Conservation (phyloP, 163 green algal species). For the Chlorella variabilis region DNA sequence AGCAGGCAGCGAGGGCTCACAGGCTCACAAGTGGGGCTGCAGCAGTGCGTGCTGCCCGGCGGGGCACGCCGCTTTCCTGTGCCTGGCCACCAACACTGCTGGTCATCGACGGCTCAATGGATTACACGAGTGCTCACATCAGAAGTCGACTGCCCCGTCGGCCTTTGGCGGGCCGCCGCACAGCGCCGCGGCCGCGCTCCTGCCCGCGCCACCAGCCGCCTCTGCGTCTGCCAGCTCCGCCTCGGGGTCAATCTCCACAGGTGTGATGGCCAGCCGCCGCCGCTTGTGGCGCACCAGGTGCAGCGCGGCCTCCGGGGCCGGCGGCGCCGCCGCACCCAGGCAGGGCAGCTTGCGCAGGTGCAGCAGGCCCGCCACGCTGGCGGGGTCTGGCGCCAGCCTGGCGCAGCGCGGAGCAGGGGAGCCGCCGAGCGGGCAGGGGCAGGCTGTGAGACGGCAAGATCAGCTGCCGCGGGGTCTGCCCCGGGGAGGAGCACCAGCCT, state of each 20-base stretch:
- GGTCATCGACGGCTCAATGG: too few relatives aligned
- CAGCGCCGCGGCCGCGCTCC: slow-evolving; percentile 17
- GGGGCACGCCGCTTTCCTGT: too few relatives aligned
- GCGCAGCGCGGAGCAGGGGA: background rate
- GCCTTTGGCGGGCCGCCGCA: slow-evolving; percentile 30
- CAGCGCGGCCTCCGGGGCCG: slow-evolving; percentile 29
- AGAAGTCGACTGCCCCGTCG: too few relatives aligned
- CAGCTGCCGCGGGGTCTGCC: too few relatives aligned
- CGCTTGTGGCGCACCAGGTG: slow-evolving; percentile 54
- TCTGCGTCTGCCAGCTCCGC: slow-evolving; percentile 37
- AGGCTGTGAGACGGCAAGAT: too few relatives aligned
- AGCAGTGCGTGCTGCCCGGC: too few relatives aligned
- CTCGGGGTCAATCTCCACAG: slow-evolving; percentile 56
- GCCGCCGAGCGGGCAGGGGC: too few relatives aligned
- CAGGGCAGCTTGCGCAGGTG: slow-evolving; percentile 50
- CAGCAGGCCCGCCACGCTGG: slow-evolving; percentile 44
- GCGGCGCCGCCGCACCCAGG: slow-evolving; percentile 36
- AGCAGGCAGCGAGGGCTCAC: too few relatives aligned
- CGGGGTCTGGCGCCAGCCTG: slow-evolving; percentile 36
- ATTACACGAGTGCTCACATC: too few relatives aligned
- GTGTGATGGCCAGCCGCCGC: slow-evolving; percentile 45
- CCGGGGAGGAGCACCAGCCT: too few relatives aligned
- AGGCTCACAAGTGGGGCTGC: too few relatives aligned
- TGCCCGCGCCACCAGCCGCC: slow-evolving; percentile 17
- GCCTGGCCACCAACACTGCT: too few relatives aligned